Percentiles rank a stretch among this genome's conserved stretches.
phyloP scores from a whole-genome alignment of 495 filamentous ascomycete genomes.

The Diplogelasinospora grovesii region DNA sequence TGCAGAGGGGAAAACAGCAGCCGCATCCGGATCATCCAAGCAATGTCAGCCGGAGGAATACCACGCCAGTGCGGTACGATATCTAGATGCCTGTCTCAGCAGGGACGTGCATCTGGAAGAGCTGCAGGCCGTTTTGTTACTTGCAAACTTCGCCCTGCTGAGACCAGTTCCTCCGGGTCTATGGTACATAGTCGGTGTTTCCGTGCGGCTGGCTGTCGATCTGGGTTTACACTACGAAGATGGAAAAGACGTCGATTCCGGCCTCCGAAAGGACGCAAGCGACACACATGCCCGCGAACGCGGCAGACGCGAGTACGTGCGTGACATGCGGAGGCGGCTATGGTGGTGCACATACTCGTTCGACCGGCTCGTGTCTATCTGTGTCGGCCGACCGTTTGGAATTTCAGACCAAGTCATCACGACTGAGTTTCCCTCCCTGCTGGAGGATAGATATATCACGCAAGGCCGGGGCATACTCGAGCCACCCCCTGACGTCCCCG shows the following conservation, averaged over 20 bases:
- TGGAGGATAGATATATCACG: slow-evolving; percentile 89
- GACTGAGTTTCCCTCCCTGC: slow-evolving; percentile 80
- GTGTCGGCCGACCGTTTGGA: slow-evolving; percentile 88
- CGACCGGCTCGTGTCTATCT: slow-evolving; percentile 84
- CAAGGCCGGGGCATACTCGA: slow-evolving; percentile 58
- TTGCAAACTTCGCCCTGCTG: slow-evolving; percentile 86
- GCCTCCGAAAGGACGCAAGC: slow-evolving; percentile 12
- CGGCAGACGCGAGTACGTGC: slow-evolving; percentile 76
- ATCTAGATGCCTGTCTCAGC: slow-evolving; percentile 80
- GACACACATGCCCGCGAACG: slow-evolving; percentile 41
- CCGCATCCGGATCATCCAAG: slow-evolving; percentile 32
- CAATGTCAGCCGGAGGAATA: slow-evolving; percentile 92
- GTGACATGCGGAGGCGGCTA: slow-evolving; percentile 77
- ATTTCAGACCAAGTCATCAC: slow-evolving; percentile 92
- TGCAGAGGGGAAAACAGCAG: too few species aligned
- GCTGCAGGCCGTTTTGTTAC: slow-evolving; percentile 80
- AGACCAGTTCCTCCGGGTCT: slow-evolving; percentile 86
- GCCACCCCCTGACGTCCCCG: slow-evolving; percentile 38
- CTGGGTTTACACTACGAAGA: slow-evolving; percentile 92
- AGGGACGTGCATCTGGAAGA: slow-evolving; percentile 81
- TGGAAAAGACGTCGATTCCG: slow-evolving; percentile 54
- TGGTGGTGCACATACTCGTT: slow-evolving; percentile 98
- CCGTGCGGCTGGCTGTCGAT: slow-evolving; percentile 82
- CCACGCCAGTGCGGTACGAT: slow-evolving; percentile 86
- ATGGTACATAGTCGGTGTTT: slow-evolving; percentile 96